These are phyloP conservation scores for Candida silvatica DNA, from an alignment of 805 yeast species.

Conservation along the genomic window DNA sequence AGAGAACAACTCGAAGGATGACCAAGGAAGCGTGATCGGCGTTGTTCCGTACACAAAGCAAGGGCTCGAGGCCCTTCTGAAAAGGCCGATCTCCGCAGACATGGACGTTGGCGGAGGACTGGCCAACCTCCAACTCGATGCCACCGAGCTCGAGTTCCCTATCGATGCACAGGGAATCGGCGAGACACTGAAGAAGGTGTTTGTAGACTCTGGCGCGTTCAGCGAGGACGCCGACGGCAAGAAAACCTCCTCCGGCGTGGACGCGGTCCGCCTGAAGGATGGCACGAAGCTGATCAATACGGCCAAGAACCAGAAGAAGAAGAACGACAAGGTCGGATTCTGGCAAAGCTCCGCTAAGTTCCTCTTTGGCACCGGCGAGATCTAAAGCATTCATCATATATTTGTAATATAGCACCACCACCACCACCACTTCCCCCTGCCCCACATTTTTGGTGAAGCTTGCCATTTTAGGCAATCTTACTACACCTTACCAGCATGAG, in stretches of 20 bases:
- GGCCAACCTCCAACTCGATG: slow-evolving; percentile 1
- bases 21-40: slow-evolving; percentile 48
- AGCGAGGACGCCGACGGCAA: not conserved
- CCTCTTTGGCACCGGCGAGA: slow-evolving; percentile 2
- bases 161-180: slow-evolving; percentile 2
- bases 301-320: not conserved
- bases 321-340: slow-evolving; percentile 2
- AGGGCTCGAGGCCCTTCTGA: slow-evolving; percentile 51
- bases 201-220: too few species aligned
- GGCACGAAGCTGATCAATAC: slow-evolving; percentile 2
- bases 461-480: too few species aligned
- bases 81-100: not conserved
- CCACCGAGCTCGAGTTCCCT: not conserved
- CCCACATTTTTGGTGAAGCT: too few species aligned
- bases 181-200: not conserved
- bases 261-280: not conserved
- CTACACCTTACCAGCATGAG: too few species aligned
- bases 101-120: slow-evolving; percentile 3
- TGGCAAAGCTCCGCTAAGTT: not conserved
- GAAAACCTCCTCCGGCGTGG: not conserved
- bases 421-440: too few species aligned
- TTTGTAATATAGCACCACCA: too few species aligned
- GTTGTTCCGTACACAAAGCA: slow-evolving; percentile 61
- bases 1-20: slow-evolving; percentile 69
- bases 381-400: not conserved